A percentile compares a stretch with the other conserved stretches of the same genome.
These are phyloP conservation scores for Prunus yedoensis DNA, from an alignment of 331 rosid species.

Conservation along the genomic window DNA sequence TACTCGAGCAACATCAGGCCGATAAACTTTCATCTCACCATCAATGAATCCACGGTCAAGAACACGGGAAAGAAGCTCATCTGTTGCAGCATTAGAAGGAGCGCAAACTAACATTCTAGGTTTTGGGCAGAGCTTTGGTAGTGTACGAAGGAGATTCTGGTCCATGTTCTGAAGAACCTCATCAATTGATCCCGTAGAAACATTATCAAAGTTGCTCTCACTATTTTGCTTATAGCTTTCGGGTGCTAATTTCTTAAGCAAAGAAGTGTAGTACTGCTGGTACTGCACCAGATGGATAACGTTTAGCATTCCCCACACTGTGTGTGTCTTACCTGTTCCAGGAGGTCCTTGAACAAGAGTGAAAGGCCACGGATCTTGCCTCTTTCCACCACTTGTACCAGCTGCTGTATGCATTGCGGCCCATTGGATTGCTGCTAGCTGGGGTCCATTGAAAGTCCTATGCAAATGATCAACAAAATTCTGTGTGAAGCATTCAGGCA, in stretches of 20 bases:
- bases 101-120: constrained; percentile 99
- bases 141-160: constrained; percentile 88
- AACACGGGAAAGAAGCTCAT: constrained; percentile 97
- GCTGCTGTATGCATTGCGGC: constrained; percentile 99
- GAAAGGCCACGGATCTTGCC: constrained; percentile 99
- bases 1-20: constrained; percentile 98
- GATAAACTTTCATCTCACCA: constrained; percentile 98
- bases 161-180: constrained; percentile 99
- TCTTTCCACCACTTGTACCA: constrained; percentile 90
- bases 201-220: constrained; percentile 71
- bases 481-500: constrained; percentile 97
- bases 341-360: constrained; percentile 99
- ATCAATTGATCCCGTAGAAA: constrained; percentile 79
- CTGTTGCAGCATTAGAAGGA: constrained; percentile 99
- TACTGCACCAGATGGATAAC: constrained; percentile 99
- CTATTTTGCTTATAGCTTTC: constrained; percentile 96
- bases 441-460: constrained; percentile 91
- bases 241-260: constrained; percentile 95
- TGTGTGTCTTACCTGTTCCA: constrained; percentile 98
- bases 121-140: constrained; percentile 94
- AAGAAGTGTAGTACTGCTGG: constrained; percentile 95
- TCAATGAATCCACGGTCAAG: constrained; percentile 98
- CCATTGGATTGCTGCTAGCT: constrained; percentile 96
- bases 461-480: constrained; percentile 82
- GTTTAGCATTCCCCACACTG: constrained; percentile 99